Evolutionary conservation across 2,329 filamentous ascomycete genomes (phyloP).

Genomic region (Escovopsis sp.): DNA sequence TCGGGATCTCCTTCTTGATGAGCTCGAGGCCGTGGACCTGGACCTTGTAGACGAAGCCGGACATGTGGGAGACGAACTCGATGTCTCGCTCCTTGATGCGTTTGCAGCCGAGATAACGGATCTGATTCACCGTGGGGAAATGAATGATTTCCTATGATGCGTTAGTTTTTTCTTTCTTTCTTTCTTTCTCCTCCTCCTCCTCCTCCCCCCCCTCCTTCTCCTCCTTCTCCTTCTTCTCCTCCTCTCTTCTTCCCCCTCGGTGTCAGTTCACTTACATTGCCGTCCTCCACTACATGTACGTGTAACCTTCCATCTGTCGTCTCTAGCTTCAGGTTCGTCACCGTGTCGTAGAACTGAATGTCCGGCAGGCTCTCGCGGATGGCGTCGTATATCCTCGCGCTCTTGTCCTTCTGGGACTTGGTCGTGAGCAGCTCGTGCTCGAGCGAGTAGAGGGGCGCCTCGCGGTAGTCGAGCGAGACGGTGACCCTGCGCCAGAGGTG

Average conservation of each 20-base stretch:
- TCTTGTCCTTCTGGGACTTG: conserved; percentile 82
- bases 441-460: conserved; percentile 64
- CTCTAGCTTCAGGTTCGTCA: conserved; percentile 89
- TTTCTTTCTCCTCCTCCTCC: too few relatives aligned
- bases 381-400: conserved; percentile 80
- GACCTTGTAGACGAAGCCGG: conserved; percentile 95
- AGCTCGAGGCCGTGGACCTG: conserved; percentile 50
- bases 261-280: conserved; percentile 43
- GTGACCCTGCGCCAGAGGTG: conserved; percentile 78
- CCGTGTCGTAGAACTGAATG: conserved; percentile 90
- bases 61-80: conserved; percentile 81
- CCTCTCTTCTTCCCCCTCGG: conserved; percentile 3
- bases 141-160: conserved; percentile 62
- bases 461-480: conserved; percentile 82
- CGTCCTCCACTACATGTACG: conserved; percentile 94
- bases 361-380: conserved; percentile 85
- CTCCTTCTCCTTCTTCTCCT: too few relatives aligned
- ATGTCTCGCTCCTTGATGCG: conserved; percentile 60
- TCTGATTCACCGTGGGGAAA: conserved; percentile 59
- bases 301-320: conserved; percentile 79
- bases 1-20: conserved; percentile 97
- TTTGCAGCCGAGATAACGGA: conserved; percentile 56
- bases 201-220: too few relatives aligned
- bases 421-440: conserved; percentile 69
- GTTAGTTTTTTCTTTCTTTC: background rate